Conservation (phyloP, 768 basidiomycete species). For the Leccinum rimulosum region DNA sequence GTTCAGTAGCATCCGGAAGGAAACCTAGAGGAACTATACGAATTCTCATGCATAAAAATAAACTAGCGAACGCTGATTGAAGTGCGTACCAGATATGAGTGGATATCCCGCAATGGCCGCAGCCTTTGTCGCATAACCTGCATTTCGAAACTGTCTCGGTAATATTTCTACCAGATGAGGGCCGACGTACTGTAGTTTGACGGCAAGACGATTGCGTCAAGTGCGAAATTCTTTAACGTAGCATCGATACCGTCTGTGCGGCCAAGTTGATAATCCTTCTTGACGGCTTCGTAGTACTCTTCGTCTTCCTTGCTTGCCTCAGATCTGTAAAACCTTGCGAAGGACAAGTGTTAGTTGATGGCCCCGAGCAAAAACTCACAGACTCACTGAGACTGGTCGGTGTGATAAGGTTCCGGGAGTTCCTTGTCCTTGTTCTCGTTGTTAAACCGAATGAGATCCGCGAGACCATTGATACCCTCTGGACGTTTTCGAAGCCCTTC, state of each 20-base stretch:
- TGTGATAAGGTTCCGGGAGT: constrained; percentile 34
- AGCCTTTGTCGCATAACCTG: constrained; percentile 28
- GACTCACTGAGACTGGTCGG: constrained; percentile 35
- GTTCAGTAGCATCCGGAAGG: constrained; percentile 30
- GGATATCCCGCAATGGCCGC: constrained; percentile 39
- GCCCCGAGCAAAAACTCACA: neutral
- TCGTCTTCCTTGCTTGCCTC: constrained; percentile 27
- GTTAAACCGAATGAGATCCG: constrained; percentile 59
- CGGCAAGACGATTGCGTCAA: constrained; percentile 55
- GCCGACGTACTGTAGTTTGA: constrained; percentile 15
- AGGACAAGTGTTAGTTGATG: neutral
- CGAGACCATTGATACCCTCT: constrained; percentile 52
- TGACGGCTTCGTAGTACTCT: constrained; percentile 43
- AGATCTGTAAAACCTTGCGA: constrained; percentile 21
- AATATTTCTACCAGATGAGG: neutral
- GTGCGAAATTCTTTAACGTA: constrained; percentile 40
- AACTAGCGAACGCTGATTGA: neutral
- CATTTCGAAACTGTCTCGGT: neutral
- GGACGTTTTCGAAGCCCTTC: constrained; percentile 49
- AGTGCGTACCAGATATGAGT: constrained; percentile 30
- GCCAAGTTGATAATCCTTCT: constrained; percentile 45
- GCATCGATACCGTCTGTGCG: constrained; percentile 54
- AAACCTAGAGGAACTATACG: constrained; percentile 42
- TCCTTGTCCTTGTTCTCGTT: constrained; percentile 51
- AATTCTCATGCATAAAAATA: constrained; percentile 28